These are phyloP conservation scores for Trichoderma asperellum DNA, from an alignment of 2,329 filamentous ascomycete species.

Conservation along the genomic window DNA sequence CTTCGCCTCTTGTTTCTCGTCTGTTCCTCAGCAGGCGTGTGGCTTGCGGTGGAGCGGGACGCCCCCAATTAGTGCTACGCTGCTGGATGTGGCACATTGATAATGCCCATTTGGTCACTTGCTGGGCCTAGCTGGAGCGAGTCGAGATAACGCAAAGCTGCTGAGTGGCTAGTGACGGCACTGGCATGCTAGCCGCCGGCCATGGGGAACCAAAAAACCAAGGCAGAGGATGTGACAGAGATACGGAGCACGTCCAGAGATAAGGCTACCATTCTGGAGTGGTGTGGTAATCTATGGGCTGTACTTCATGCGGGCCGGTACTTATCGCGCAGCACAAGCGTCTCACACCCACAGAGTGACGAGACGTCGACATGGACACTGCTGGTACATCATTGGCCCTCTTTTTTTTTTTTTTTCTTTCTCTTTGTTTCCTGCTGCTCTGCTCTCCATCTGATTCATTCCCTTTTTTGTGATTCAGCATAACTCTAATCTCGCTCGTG, in stretches of 20 bases:
- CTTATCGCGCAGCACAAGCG: background rate
- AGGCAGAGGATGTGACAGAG: background rate
- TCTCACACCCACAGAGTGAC: background rate
- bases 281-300: slow-evolving; percentile 1
- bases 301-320: background rate
- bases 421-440: background rate
- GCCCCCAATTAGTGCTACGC: background rate
- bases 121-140: background rate
- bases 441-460: background rate
- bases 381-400: background rate
- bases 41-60: background rate
- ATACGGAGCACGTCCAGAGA: background rate
- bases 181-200: background rate
- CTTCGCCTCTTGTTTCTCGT: background rate
- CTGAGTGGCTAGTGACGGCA: slow-evolving; percentile 1
- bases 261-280: slow-evolving; percentile 13
- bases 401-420: background rate
- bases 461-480: background rate
- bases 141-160: background rate
- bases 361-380: background rate
- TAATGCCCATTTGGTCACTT: background rate
- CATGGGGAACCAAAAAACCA: background rate
- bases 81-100: background rate
- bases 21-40: background rate
- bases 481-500: slow-evolving; percentile 15